These are phyloP conservation scores for Aeschynomene evenia DNA, from an alignment of 306 rosid genomes.

Conservation along the genomic window DNA sequence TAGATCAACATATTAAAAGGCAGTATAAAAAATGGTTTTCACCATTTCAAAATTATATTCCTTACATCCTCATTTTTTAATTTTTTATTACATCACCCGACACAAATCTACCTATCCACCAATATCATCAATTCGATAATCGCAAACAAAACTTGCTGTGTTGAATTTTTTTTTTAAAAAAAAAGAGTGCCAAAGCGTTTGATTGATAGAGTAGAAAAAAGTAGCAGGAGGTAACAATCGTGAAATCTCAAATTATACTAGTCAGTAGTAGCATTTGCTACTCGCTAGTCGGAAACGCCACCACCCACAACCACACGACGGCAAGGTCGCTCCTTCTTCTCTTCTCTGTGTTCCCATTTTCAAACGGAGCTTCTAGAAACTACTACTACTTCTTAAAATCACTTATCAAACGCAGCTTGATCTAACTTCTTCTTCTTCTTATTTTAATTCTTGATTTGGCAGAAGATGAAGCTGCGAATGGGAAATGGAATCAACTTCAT, in stretches of 20 bases:
- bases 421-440: background rate
- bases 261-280: background rate
- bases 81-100: background rate
- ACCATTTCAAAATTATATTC: no score
- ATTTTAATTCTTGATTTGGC: background rate
- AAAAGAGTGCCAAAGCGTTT: no score
- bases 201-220: background rate
- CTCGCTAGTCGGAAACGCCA: background rate
- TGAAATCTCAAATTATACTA: background rate
- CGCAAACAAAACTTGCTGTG: no score
- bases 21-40: no score
- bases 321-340: background rate
- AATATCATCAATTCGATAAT: no score
- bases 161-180: no score
- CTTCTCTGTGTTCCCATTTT: no score
- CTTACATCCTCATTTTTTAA: background rate
- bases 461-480: slow-evolving; percentile 36
- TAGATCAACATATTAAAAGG: background rate
- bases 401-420: slow-evolving; percentile 12
- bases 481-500: slow-evolving; percentile 23
- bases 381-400: background rate
- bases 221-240: background rate
- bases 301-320: slow-evolving; percentile 8
- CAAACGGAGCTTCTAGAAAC: background rate
- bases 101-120: background rate